Evolutionary conservation across 768 basidiomycete species (phyloP), one percentile per base, ranked within the genome.

Genomic region (Paxillus ammoniavirescens): DNA sequence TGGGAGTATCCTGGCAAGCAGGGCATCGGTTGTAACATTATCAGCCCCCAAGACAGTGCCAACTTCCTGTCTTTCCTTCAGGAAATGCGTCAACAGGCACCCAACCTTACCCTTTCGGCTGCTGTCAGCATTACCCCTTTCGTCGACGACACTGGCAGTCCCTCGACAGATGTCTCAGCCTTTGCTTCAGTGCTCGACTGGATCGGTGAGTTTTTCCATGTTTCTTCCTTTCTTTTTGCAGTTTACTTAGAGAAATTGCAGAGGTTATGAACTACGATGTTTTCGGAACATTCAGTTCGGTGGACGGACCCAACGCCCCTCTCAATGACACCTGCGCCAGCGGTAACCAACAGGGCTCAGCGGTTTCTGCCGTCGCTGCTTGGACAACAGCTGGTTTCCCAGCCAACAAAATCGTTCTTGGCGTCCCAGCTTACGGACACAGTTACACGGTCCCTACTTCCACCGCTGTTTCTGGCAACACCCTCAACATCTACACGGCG

Each of bases 371-470:
- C 4, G 79, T 98, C 42, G 65, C 74, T 8, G 79, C 82, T 2
- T 97, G 94, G 95, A 81, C 77, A 0, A 59, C 63, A 0, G 93
- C 93, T 37, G 89, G 90, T 10, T 85, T 98, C 71, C 88, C 93
- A 15, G 71, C 77, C 8, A 53, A 56, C 49, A 72, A 89, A 72
- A 85, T 96, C 53, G 82, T 93, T 28, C 82, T 98, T 7, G 95
- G 93, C 49, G 84, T 96, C 0, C 82, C 93, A 12, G 74, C 86
- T 15, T 96, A 92, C 70, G 91, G 91, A 0, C 92, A 92, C 71
- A 83, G 90, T 18, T 94, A 76, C 76, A 70, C 40, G 0, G 68
- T 70, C 4, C 18, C 58, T 17, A 58, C 58, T n/a, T 64, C 66
- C 26, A 55, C 63, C 3, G 63, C 65, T 26, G 54, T 64, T 49